Conservation (phyloP, 768 basidiomycete genomes). For the Dendrothele bispora region DNA sequence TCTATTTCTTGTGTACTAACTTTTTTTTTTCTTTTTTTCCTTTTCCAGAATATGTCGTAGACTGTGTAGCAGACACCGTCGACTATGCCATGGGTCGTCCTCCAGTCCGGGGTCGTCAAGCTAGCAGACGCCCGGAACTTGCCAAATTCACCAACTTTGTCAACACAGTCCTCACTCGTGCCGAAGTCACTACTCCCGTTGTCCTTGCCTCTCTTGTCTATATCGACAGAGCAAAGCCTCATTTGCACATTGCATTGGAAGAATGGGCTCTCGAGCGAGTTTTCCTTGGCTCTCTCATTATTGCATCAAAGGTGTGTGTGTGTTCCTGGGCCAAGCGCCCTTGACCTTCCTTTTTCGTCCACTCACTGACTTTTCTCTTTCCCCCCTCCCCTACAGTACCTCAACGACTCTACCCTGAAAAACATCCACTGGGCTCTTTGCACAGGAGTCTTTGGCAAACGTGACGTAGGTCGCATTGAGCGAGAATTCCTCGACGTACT, state of each 20-base stretch:
- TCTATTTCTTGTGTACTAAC: too few relatives aligned
- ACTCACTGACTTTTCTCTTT: background rate
- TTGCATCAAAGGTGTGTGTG: slow-evolving; percentile 77
- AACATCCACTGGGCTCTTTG: slow-evolving; percentile 91
- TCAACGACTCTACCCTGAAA: slow-evolving; percentile 88
- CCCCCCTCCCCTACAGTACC: slow-evolving; percentile 48
- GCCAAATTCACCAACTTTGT: slow-evolving; percentile 65
- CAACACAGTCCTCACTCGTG: slow-evolving; percentile 64
- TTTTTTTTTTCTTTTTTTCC: slow-evolving; percentile 7
- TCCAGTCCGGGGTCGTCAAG: slow-evolving; percentile 48
- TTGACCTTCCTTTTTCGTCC: slow-evolving; percentile 7
- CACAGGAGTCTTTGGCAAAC: slow-evolving; percentile 79
- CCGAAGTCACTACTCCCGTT: slow-evolving; percentile 71
- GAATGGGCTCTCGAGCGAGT: slow-evolving; percentile 90
- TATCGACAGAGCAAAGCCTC: slow-evolving; percentile 73
- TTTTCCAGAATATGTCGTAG: slow-evolving; percentile 65
- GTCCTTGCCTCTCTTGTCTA: slow-evolving; percentile 74
- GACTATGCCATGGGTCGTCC: slow-evolving; percentile 76
- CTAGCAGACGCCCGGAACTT: slow-evolving; percentile 49
- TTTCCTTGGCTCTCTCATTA: slow-evolving; percentile 87
- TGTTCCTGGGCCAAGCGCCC: too few relatives aligned
- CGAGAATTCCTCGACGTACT: slow-evolving; percentile 81
- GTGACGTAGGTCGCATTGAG: slow-evolving; percentile 79
- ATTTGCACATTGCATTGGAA: slow-evolving; percentile 78
- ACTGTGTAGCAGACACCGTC: slow-evolving; percentile 69